A percentile compares a stretch with the other conserved stretches of the same genome.
These are phyloP conservation scores for Kernera saxatilis DNA, from an alignment of 345 rosid genomes.

Conservation along the genomic window DNA sequence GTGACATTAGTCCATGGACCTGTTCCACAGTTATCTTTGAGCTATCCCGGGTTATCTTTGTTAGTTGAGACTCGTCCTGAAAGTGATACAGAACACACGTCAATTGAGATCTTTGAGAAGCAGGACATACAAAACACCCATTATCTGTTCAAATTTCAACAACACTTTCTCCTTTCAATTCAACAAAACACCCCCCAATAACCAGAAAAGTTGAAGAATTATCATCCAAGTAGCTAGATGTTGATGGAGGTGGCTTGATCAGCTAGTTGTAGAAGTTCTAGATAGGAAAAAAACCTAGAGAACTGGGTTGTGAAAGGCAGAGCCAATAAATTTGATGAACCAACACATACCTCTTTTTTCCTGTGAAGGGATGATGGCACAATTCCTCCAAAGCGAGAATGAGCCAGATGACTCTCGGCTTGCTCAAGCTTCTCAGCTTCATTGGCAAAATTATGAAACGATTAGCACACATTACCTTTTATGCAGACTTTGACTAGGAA, in stretches of 20 bases:
- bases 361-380: conserved; percentile 59
- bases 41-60: conserved; percentile 84
- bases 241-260: background rate
- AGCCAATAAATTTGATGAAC: background rate
- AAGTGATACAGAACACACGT: background rate
- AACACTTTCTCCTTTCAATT: background rate
- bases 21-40: conserved; percentile 91
- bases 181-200: background rate
- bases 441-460: conserved; percentile 4
- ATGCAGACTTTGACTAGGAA: background rate
- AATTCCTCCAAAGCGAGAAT: conserved; percentile 63
- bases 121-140: background rate
- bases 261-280: background rate
- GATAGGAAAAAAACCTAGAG: background rate
- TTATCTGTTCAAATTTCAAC: background rate
- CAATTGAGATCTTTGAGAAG: background rate
- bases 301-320: background rate
- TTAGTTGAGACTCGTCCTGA: conserved; percentile 90
- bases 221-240: background rate
- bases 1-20: conserved; percentile 92
- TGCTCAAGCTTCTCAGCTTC: conserved; percentile 96
- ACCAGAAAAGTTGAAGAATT: background rate
- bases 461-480: background rate
- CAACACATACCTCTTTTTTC: conserved; percentile 75
- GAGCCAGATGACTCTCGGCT: conserved; percentile 82